Evolutionary conservation across 2,329 filamentous ascomycete species (phyloP).

Genomic region (Fusarium clavum): DNA sequence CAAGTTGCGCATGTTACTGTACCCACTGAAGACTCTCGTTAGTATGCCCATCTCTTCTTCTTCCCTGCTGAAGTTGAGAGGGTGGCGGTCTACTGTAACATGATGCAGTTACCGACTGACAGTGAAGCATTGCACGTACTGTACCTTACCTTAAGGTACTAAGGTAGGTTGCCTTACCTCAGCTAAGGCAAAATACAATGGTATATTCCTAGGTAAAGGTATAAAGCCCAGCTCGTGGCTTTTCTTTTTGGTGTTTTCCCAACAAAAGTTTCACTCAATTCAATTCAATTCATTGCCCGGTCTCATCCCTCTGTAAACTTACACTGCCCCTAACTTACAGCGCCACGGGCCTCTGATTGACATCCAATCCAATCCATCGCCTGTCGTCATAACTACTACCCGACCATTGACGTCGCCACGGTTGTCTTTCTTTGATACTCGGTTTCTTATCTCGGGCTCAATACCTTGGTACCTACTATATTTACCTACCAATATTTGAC

Average conservation of each 20-base stretch:
- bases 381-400: constrained; percentile 29
- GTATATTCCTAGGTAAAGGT: background rate
- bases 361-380: background rate
- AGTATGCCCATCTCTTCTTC: constrained; percentile 15
- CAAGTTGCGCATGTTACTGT: constrained; percentile 13
- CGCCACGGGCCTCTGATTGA: constrained; percentile 7
- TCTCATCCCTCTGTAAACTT: background rate
- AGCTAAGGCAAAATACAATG: constrained; percentile 14
- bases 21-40: constrained; percentile 23
- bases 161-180: background rate
- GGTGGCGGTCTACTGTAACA: constrained; percentile 38
- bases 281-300: background rate
- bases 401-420: constrained; percentile 23
- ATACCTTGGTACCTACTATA: background rate
- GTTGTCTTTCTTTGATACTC: constrained; percentile 1
- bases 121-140: background rate
- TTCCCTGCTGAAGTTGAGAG: constrained; percentile 21
- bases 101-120: constrained; percentile 15
- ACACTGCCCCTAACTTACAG: background rate
- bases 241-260: constrained; percentile 28
- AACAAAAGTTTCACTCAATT: constrained; percentile 7
- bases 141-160: constrained; percentile 6
- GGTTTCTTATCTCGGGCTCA: background rate
- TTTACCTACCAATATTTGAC: background rate
- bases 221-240: constrained; percentile 29